Percentiles rank a stretch among this genome's conserved stretches.
These are phyloP conservation scores for Yamagishiella unicocca DNA, from an alignment of 139 green algal genomes.

Conservation along the genomic window DNA sequence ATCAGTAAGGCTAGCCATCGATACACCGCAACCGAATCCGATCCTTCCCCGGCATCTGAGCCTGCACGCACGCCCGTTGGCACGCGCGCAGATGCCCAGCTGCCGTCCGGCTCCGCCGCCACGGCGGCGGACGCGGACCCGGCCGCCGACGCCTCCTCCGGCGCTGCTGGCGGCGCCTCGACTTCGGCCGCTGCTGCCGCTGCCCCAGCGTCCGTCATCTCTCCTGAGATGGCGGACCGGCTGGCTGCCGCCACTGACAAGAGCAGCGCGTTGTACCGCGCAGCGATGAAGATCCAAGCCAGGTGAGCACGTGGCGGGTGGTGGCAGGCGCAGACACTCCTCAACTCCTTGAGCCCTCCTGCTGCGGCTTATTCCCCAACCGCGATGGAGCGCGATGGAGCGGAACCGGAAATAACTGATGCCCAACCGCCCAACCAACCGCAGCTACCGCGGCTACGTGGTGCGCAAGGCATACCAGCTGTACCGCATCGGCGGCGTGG, in stretches of 20 bases:
- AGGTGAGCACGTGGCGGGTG: constrained; percentile 31
- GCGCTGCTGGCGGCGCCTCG: not conserved
- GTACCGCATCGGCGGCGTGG: constrained; percentile 84
- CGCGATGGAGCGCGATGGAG: too few relatives aligned
- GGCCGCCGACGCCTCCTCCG: not conserved
- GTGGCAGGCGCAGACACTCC: too few relatives aligned
- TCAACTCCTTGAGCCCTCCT: too few relatives aligned
- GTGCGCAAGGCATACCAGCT: constrained; percentile 90
- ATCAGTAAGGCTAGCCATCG: too few relatives aligned
- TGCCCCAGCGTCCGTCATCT: constrained; percentile 17
- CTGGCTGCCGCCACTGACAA: constrained; percentile 61
- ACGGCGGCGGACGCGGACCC: not conserved
- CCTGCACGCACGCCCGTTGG: too few relatives aligned
- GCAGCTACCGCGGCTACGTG: constrained; percentile 84
- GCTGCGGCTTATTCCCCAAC: too few relatives aligned
- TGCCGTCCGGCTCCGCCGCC: too few relatives aligned
- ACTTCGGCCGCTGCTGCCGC: not conserved
- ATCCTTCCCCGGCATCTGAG: too few relatives aligned
- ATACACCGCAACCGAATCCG: too few relatives aligned
- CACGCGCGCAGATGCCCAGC: too few relatives aligned
- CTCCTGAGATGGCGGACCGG: constrained; percentile 3
- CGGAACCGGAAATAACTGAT: too few relatives aligned
- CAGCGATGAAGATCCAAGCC: constrained; percentile 85
- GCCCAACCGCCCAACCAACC: too few relatives aligned
- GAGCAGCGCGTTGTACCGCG: constrained; percentile 66